Evolutionary conservation across 805 yeast genomes (phyloP), one percentile per base, ranked within the genome.

Genomic region (Kodamaea leandrae): DNA sequence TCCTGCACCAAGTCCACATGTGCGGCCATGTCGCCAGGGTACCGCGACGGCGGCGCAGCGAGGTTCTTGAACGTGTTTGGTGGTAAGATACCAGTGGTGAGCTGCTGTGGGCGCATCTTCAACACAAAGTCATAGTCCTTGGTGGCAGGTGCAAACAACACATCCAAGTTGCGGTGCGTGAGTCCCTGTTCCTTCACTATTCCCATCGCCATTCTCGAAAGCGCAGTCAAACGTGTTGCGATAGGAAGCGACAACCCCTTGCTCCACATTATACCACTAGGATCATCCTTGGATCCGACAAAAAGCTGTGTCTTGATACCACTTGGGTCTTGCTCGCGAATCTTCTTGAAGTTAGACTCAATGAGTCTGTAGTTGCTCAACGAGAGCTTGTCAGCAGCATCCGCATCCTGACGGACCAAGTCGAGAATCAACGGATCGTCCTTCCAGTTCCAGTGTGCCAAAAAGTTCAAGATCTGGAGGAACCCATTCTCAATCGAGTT

Each of bases 381-480:
- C 2, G 83, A 76, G 49, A 87, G 62, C 47, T 69, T 78, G 46
- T 85, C 93, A 19, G 80, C 72, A 23, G 81, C 60, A 38, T 72
- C 74, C 39, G 71, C 71, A 41, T 45, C 49, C 26, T 55, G 52
- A 45, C 77, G 80, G 10, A 83, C 80, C 50, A 87, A 64, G 54
- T 93, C 97, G 45, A 93, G 64, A 40, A 90, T 77, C 46, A 93
- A 64, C 1, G 96, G 84, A 35, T 83, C 88, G 47, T 86, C 95
- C 52, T 78, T 83, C 99, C 99, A 93, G 60, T 93, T 89, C 99
- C 99, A 93, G 32, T 64, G 64, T 18, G 95, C 74, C 33, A 93
- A 60, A 53, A 83, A 86, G 35, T 77, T 68, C 27, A 93, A 58
- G 9, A 82, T 75, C 44, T 93, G 81, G 44, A 86, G 66, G 57